Base-by-base conservation (phyloP, 1,139 yeast genomes). In the Citeromyces siamensis region DNA sequence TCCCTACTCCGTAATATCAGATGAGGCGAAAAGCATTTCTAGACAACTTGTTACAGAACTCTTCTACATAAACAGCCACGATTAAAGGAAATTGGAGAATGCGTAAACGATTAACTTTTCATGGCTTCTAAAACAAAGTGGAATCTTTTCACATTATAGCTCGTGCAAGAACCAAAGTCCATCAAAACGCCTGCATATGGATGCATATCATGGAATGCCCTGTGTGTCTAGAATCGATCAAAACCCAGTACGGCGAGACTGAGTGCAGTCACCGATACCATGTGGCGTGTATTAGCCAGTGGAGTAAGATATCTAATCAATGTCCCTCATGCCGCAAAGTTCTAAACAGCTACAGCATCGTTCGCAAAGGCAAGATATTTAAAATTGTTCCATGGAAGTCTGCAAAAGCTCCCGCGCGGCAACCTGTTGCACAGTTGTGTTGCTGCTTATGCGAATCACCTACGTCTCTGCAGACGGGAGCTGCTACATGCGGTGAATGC, bases 151-250 rank as follows among this genome's bases (percentile, higher is more conserved):
- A n/a, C n/a, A n/a, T n/a, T n/a, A n/a, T n/a, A n/a, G n/a, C n/a
- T n/a, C n/a, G n/a, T n/a, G n/a, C n/a, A n/a, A n/a, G n/a, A n/a
- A n/a, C n/a, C n/a, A n/a, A n/a, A n/a, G n/a, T n/a, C n/a, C n/a
- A n/a, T n/a, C n/a, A n/a, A n/a, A n/a, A n/a, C n/a, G n/a, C n/a
- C n/a, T n/a, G n/a, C n/a, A n/a, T n/a, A n/a, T n/a, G n/a, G n/a
- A n/a, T n/a, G n/a, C n/a, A n/a, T n/a, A n/a, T 12, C 28, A 23
- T 23, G 28, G 28, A 23, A 23, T 23, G 28, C 28, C 28, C 28
- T 8, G 13, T 23, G 10, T 23, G 28, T 14, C 13, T 23, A 23
- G 28, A 23, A n/a, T 14, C 10, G 13, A 5, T 23, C 28, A 23
- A 23, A 14, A 14, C 28, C 5, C 28, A 23, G 28, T 8, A 23